A percentile compares a stretch with the other conserved stretches of the same genome.
phyloP scores from a whole-genome alignment of 2,329 filamentous ascomycete species.

The Beauveria sp. region DNA sequence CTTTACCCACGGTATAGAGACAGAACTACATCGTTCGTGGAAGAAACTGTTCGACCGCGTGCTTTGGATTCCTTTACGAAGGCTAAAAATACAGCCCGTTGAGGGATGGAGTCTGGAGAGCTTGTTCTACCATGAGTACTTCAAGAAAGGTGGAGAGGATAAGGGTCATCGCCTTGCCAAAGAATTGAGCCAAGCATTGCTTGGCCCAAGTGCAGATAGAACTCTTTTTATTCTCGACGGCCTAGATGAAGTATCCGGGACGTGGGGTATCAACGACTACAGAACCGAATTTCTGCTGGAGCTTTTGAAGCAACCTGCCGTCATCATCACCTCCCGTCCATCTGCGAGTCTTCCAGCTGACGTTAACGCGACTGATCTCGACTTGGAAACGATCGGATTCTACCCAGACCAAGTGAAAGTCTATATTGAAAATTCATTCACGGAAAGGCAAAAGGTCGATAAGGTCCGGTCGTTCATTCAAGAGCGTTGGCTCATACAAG shows the following conservation, averaged over 20 bases:
- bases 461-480: slow-evolving; percentile 22
- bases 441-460: slow-evolving; percentile 24
- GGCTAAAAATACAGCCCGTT: slow-evolving; percentile 18
- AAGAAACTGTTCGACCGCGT: slow-evolving; percentile 25
- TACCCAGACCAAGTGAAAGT: neutral
- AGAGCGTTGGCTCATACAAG: slow-evolving; percentile 23
- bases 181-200: too few relatives aligned
- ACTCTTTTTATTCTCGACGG: slow-evolving; percentile 36
- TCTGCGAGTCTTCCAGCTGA: slow-evolving; percentile 12
- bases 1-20: slow-evolving; percentile 18
- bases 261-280: neutral
- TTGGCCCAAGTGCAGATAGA: neutral
- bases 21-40: slow-evolving; percentile 14
- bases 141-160: slow-evolving; percentile 5
- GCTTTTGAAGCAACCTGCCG: slow-evolving; percentile 12
- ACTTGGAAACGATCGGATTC: neutral
- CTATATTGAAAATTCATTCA: slow-evolving; percentile 14
- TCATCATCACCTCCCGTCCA: slow-evolving; percentile 35
- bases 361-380: slow-evolving; percentile 9
- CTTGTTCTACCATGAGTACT: slow-evolving; percentile 23
- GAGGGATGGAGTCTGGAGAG: slow-evolving; percentile 9
- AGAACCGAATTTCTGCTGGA: neutral
- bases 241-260: slow-evolving; percentile 30
- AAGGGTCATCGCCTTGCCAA: neutral
- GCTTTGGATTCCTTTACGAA: slow-evolving; percentile 32